These are phyloP conservation scores for Boletus fagicola DNA, from an alignment of 768 basidiomycete species.

Conservation along the genomic window DNA sequence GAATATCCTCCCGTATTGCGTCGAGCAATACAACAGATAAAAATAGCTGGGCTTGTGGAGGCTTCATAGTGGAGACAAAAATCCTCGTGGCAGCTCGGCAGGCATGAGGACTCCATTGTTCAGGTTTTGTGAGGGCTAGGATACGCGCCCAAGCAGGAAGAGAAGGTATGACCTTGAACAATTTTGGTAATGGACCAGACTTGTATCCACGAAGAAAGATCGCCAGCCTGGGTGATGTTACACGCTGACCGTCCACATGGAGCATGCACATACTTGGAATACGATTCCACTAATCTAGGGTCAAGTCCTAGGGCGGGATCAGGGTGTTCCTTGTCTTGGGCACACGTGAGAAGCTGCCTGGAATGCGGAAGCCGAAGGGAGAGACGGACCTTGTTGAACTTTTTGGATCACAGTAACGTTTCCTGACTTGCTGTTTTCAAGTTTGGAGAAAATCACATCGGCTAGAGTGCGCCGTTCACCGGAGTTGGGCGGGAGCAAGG, in stretches of 20 bases:
- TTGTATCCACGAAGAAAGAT: slow-evolving; percentile 83
- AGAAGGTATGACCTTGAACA: slow-evolving; percentile 97
- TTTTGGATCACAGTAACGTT: slow-evolving; percentile 57
- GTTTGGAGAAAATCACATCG: slow-evolving; percentile 94
- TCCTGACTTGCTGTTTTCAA: slow-evolving; percentile 63
- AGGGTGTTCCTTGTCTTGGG: slow-evolving; percentile 49
- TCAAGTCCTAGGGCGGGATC: slow-evolving; percentile 89
- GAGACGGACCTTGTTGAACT: slow-evolving; percentile 51
- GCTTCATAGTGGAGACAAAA: slow-evolving; percentile 96
- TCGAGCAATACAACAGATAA: slow-evolving; percentile 89
- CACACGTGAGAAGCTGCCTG: slow-evolving; percentile 5
- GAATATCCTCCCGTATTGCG: slow-evolving; percentile 86
- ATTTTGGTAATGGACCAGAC: slow-evolving; percentile 91
- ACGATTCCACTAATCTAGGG: slow-evolving; percentile 89
- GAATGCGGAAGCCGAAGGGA: background rate
- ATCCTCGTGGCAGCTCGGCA: slow-evolving; percentile 92
- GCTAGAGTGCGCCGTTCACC: slow-evolving; percentile 84
- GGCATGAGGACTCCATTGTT: slow-evolving; percentile 95
- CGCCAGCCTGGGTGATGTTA: slow-evolving; percentile 62
- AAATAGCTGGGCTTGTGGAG: slow-evolving; percentile 89
- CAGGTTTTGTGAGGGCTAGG: slow-evolving; percentile 87
- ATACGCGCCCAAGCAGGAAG: slow-evolving; percentile 95
- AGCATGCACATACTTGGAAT: slow-evolving; percentile 71
- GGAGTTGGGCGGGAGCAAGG: slow-evolving; percentile 71
- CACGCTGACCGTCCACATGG: background rate